Percentiles rank a stretch among this genome's conserved stretches.
phyloP scores from a whole-genome alignment of 352 stramenopile species.

The Thraustochytrium striatum region DNA sequence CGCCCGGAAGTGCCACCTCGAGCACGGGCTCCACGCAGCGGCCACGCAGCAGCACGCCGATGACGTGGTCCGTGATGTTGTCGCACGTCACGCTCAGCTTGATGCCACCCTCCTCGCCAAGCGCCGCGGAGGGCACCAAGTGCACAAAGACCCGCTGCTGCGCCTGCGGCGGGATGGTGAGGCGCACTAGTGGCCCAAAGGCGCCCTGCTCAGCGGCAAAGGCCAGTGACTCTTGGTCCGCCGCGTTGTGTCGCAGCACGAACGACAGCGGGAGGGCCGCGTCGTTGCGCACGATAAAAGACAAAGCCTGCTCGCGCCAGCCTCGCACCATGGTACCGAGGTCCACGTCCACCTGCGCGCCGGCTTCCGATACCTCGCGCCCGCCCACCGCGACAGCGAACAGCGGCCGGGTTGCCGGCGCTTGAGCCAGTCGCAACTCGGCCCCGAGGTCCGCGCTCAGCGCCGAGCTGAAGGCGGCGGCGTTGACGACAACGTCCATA shows the following conservation, averaged over 20 bases:
- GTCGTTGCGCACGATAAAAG: constrained; percentile 28
- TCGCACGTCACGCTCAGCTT: constrained; percentile 13
- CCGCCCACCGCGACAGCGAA: not conserved
- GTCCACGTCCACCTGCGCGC: not conserved
- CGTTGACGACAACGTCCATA: constrained; percentile 1
- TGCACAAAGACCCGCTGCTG: constrained; percentile 29
- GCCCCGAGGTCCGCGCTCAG: not conserved
- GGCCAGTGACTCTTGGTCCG: not conserved
- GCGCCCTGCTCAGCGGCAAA: not conserved
- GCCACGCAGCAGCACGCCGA: not conserved
- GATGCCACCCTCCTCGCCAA: not conserved
- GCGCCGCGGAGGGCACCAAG: not conserved
- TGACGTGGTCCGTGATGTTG: constrained; percentile 10
- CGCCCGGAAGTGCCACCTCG: not conserved
- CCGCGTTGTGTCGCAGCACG: constrained; percentile 12
- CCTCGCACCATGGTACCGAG: not conserved
- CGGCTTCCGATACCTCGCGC: not conserved
- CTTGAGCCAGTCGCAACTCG: not conserved
- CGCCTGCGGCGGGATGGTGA: not conserved
- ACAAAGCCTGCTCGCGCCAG: not conserved
- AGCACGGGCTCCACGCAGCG: not conserved
- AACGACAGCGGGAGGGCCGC: not conserved
- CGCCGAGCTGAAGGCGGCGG: not conserved
- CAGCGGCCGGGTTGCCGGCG: not conserved
- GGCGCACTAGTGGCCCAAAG: not conserved